Evolutionary conservation across 2,329 filamentous ascomycete genomes (phyloP).

Genomic region (Ceratocystis huliohia): DNA sequence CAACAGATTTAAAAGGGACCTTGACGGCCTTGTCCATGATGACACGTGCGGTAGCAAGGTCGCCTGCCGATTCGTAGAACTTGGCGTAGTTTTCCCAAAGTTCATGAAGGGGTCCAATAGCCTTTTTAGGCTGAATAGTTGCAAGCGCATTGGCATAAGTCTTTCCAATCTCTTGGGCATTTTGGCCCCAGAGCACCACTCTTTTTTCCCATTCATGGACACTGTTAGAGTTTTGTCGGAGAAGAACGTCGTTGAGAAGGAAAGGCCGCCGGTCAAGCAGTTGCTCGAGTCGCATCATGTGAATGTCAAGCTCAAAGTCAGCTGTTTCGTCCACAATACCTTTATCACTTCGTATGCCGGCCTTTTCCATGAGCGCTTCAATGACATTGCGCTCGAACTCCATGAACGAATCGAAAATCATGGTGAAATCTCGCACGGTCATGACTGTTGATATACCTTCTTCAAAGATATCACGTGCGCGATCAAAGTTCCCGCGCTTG

Average conservation of each 20-base stretch:
- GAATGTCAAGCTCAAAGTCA: conserved; percentile 87
- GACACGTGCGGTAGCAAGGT: conserved; percentile 70
- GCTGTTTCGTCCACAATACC: conserved; percentile 66
- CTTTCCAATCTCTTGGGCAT: conserved; percentile 78
- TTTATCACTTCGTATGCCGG: conserved; percentile 65
- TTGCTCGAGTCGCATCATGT: conserved; percentile 96
- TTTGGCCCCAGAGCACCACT: conserved; percentile 88
- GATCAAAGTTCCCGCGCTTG: conserved; percentile 80
- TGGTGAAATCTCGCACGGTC: conserved; percentile 94
- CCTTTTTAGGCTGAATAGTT: conserved; percentile 86
- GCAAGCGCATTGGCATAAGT: conserved; percentile 93
- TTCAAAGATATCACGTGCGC: conserved; percentile 84
- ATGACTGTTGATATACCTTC: conserved; percentile 95
- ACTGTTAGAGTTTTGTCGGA: conserved; percentile 92
- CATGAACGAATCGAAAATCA: conserved; percentile 90
- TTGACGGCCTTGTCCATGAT: conserved; percentile 98
- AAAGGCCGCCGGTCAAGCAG: conserved; percentile 95
- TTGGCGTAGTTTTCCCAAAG: conserved; percentile 96
- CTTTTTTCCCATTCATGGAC: conserved; percentile 96
- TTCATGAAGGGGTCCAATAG: conserved; percentile 82
- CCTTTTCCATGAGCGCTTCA: conserved; percentile 77
- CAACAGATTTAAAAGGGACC: conserved; percentile 94
- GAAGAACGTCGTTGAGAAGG: conserved; percentile 84
- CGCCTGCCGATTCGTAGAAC: conserved; percentile 82
- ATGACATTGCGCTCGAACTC: conserved; percentile 97